Base-by-base conservation (phyloP, 2,329 filamentous ascomycete genomes). In the Exophiala sideris region DNA sequence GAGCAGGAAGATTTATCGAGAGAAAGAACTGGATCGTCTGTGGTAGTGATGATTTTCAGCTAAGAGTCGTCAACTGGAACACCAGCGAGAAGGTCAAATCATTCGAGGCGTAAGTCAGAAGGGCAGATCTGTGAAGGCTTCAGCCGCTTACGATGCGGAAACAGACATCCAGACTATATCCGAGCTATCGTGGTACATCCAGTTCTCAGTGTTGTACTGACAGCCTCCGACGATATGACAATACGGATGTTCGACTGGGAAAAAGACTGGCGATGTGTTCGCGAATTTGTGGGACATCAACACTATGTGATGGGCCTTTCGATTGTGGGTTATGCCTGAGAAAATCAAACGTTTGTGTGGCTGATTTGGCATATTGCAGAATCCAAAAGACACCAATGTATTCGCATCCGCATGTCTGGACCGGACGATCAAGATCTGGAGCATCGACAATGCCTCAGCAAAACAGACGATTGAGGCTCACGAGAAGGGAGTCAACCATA, bases 171-270 rank as follows among this genome's bases (percentile, higher is more conserved):
- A 57, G 94, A 99, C 74, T 99, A 99, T 70, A 97, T 99, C 70
- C 89, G 94, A 66, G 91, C 94, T 47, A 96, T 99, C 65, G 90
- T 87, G 60, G 89, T 99, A 35, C 94, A 99, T 71, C 94, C 94
- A 5, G 91, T 91, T 41, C 91, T 96, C 69, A 91, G 94, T 1
- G 97, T 96, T 67, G 89, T 97, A 49, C 80, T 99, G 56, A 99
- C 94, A 50, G 94, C 94, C 61, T 94, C 89, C 61, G 91, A 96
- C 87, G 91, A 96, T 71, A 95, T 96, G 91, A 96, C 91, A 53
- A 96, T 96, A 70, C 96, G 94, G 80, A 80, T 96, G 47, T 99
- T 94, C 91, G 91, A 99, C 71, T 99, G 94, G 94, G 94, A 99
- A 66, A 95, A 94, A 73, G 85, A 85, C 64, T 99, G 94, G 94